A percentile compares a stretch with the other conserved stretches of the same genome.
Evolutionary conservation across 2,329 filamentous ascomycete genomes (phyloP).

Genomic region (Knoxdaviesia proteae): DNA sequence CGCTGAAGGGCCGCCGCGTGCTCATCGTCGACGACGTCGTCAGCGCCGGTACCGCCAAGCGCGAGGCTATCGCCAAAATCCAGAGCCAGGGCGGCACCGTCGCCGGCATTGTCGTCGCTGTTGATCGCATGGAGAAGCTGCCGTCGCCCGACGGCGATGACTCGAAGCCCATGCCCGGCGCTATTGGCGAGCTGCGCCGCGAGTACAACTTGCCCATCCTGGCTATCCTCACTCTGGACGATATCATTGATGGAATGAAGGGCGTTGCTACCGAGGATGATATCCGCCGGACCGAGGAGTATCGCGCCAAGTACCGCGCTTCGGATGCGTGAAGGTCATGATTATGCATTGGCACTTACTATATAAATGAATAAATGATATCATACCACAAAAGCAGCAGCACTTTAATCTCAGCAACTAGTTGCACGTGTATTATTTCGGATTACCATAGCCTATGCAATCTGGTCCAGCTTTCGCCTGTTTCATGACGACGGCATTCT

Average conservation of each 20-base stretch:
- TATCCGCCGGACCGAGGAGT: conserved; percentile 49
- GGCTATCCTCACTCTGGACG: conserved; percentile 64
- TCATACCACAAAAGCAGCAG: neutral
- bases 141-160: conserved; percentile 44
- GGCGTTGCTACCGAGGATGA: conserved; percentile 40
- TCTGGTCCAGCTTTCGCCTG: too few species aligned
- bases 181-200: conserved; percentile 67
- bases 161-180: conserved; percentile 49
- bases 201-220: conserved; percentile 71
- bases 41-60: conserved; percentile 82
- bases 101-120: conserved; percentile 69
- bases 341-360: neutral
- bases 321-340: conserved; percentile 16
- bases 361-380: neutral
- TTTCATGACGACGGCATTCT: too few species aligned
- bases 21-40: conserved; percentile 94
- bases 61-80: conserved; percentile 82
- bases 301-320: conserved; percentile 44
- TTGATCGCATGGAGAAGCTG: conserved; percentile 74
- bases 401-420: neutral
- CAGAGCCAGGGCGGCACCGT: conserved; percentile 65
- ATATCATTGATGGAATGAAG: conserved; percentile 54
- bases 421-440: too few species aligned
- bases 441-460: too few species aligned
- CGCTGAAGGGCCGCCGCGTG: conserved; percentile 64